Percentiles rank a stretch among this genome's conserved stretches.
Evolutionary conservation across 139 green algal genomes (phyloP).

Genomic region (Spirogloea muscicola): DNA sequence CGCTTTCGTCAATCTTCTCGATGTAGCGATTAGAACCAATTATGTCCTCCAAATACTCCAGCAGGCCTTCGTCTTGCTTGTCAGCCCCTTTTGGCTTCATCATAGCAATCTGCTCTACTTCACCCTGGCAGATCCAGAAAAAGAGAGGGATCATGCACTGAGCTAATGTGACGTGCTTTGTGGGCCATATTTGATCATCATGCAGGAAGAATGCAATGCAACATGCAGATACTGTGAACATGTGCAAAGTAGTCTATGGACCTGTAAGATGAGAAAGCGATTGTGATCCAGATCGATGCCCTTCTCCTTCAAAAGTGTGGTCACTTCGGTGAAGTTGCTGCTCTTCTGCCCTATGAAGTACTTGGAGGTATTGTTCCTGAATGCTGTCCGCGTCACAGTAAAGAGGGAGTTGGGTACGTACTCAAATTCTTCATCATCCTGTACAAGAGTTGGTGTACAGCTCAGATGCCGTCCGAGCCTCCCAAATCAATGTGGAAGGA

Average conservation of each 20-base stretch:
- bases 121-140: too few relatives aligned
- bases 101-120: slow-evolving; percentile 99
- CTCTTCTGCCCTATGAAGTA: slow-evolving; percentile 88
- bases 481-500: too few relatives aligned
- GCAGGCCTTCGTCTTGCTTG: slow-evolving; percentile 84
- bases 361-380: slow-evolving; percentile 85
- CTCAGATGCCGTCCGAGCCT: too few relatives aligned
- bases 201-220: neutral
- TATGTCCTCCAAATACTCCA: slow-evolving; percentile 99
- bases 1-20: slow-evolving; percentile 74
- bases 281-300: slow-evolving; percentile 99
- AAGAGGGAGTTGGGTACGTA: slow-evolving; percentile 77
- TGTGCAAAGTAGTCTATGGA: too few relatives aligned
- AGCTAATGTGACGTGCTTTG: too few relatives aligned
- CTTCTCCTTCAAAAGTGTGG: slow-evolving; percentile 85
- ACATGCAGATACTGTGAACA: too few relatives aligned
- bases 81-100: slow-evolving; percentile 91
- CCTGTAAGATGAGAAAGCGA: slow-evolving; percentile 98
- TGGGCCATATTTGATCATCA: too few relatives aligned
- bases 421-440: slow-evolving; percentile 79
- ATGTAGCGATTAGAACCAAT: slow-evolving; percentile 92
- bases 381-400: slow-evolving; percentile 76
- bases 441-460: too few relatives aligned
- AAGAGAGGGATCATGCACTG: too few relatives aligned
- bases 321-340: slow-evolving; percentile 80